Percentiles rank a stretch among this genome's conserved stretches.
Evolutionary conservation across 768 basidiomycete species (phyloP).

Genomic region (Amanita phalloides): DNA sequence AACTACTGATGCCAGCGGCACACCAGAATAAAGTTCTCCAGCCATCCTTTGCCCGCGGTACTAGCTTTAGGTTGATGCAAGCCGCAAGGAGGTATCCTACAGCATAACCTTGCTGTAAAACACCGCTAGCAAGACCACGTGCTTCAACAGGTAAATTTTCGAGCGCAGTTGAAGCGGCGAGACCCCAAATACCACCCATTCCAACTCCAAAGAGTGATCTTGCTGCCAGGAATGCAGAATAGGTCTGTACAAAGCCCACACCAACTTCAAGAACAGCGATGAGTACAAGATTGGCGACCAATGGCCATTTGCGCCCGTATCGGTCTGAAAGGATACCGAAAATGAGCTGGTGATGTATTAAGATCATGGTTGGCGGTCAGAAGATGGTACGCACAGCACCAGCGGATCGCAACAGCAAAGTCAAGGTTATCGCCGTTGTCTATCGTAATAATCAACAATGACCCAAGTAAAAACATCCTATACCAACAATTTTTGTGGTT

Average conservation of each 20-base stretch:
- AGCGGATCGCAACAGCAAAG: constrained; percentile 77
- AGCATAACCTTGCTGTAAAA: constrained; percentile 86
- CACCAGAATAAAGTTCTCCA: constrained; percentile 86
- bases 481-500: constrained; percentile 14
- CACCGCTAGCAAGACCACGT: constrained; percentile 76
- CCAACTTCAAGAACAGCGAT: constrained; percentile 68
- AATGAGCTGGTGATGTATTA: constrained; percentile 30
- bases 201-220: constrained; percentile 79
- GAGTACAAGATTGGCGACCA: constrained; percentile 65
- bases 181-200: constrained; percentile 88
- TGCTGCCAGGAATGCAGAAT: constrained; percentile 67
- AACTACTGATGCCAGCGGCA: constrained; percentile 55
- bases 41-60: constrained; percentile 25
- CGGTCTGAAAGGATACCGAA: constrained; percentile 85
- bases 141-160: constrained; percentile 84
- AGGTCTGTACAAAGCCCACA: constrained; percentile 73
- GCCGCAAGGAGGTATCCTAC: constrained; percentile 78
- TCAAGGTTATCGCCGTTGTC: constrained; percentile 84
- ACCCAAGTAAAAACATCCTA: not conserved
- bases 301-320: constrained; percentile 90
- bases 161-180: constrained; percentile 71
- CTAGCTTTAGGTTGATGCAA: constrained; percentile 67
- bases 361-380: not conserved
- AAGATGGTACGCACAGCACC: constrained; percentile 41
- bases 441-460: constrained; percentile 9